phyloP scores from a whole-genome alignment of 2,329 filamentous ascomycete species.

The Arthrobotrys conoides region DNA sequence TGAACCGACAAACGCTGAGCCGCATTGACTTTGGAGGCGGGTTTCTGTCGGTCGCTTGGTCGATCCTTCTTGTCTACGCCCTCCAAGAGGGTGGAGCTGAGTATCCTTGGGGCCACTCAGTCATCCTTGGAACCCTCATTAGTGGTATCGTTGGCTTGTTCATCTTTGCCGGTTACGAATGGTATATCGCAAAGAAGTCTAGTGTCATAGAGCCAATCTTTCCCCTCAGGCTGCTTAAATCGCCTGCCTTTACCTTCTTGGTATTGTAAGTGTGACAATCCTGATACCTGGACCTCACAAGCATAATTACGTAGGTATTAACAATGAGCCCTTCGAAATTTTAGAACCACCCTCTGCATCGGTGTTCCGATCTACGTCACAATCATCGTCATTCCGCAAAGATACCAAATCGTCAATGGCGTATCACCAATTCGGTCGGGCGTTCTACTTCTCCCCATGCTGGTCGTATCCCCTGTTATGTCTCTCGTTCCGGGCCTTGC shows the following conservation, averaged over 20 bases:
- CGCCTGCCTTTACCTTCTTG: conserved; percentile 65
- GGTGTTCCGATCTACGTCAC: conserved; percentile 66
- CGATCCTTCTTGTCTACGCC: conserved; percentile 69
- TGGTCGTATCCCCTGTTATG: conserved; percentile 66
- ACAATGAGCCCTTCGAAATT: not conserved
- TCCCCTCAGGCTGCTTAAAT: conserved; percentile 65
- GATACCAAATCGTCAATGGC: conserved; percentile 66
- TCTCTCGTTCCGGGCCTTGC: conserved; percentile 65
- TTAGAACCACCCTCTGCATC: conserved; percentile 64
- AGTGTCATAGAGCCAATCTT: conserved; percentile 66
- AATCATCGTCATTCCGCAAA: conserved; percentile 67
- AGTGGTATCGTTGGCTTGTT: conserved; percentile 64
- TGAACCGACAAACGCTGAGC: conserved; percentile 61
- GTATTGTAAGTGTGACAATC: conserved; percentile 65
- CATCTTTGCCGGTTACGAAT: conserved; percentile 66
- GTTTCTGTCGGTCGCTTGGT: conserved; percentile 66
- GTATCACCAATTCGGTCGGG: conserved; percentile 65
- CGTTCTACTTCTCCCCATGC: conserved; percentile 65
- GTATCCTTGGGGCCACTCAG: conserved; percentile 68
- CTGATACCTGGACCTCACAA: not conserved
- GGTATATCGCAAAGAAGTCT: conserved; percentile 33
- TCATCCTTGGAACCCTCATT: conserved; percentile 66
- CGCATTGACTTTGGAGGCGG: conserved; percentile 66
- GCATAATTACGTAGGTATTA: not conserved
- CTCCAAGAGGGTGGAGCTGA: conserved; percentile 69